A percentile compares a stretch with the other conserved stretches of the same genome.
phyloP scores from a whole-genome alignment of 1,139 yeast species.

The Eremothecium sinecaudum region DNA sequence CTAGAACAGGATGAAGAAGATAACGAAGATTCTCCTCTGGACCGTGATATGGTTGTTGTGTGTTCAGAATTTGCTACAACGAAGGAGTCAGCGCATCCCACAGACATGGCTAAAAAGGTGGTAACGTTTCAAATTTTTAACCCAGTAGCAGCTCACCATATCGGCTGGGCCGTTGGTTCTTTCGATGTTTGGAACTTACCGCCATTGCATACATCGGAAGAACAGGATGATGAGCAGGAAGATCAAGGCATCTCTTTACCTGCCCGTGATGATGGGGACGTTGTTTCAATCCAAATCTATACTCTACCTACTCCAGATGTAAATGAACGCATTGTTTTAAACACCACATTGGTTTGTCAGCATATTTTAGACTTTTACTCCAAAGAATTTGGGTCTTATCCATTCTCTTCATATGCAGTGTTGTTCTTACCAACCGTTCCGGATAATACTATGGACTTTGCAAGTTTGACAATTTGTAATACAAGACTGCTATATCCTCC shows the following conservation, averaged over 20 bases:
- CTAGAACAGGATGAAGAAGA: conserved; percentile 31
- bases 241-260: conserved; percentile 15
- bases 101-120: conserved; percentile 62
- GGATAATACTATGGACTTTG: conserved; percentile 50
- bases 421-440: conserved; percentile 61
- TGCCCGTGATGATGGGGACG: conserved; percentile 32
- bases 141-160: conserved; percentile 87
- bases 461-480: conserved; percentile 66
- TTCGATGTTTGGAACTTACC: conserved; percentile 51
- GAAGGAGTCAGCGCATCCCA: conserved; percentile 44
- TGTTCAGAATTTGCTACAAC: conserved; percentile 61
- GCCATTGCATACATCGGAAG: conserved; percentile 28
- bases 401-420: conserved; percentile 72
- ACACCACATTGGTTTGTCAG: conserved; percentile 67
- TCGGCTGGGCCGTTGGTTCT: conserved; percentile 95
- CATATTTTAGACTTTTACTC: conserved; percentile 77
- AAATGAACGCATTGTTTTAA: conserved; percentile 49
- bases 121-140: conserved; percentile 73
- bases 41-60: conserved; percentile 49
- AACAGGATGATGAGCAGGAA: conserved; percentile 34
- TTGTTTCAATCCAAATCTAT: conserved; percentile 37
- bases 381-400: conserved; percentile 87
- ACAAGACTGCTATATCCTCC: conserved; percentile 66
- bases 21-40: conserved; percentile 44
- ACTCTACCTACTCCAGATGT: conserved; percentile 24